Evolutionary conservation across 495 filamentous ascomycete species (phyloP), one percentile per base, ranked within the genome.

Genomic region (Tuber brumale): DNA sequence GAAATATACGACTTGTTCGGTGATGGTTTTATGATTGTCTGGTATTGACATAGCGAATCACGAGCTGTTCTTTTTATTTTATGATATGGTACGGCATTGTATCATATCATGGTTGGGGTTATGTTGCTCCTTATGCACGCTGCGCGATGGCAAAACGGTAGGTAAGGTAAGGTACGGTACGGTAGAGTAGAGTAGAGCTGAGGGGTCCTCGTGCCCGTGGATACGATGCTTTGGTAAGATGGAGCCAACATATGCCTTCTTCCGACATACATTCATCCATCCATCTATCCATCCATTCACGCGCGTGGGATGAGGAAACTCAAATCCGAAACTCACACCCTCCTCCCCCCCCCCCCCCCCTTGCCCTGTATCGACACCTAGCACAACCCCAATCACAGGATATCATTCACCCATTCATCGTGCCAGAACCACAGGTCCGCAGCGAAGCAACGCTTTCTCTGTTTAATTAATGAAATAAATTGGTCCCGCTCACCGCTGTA

Each of bases 231-330:
- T 57, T n/a, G 48, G 48, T 57, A 12, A n/a, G 23, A n/a, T 57
- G 2, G 48, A 57, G 23, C 23, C 48, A 57, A 57, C 23, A 57
- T 51, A 51, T n/a, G 1, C 48, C 23, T 27, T 9, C 23, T 57
- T 7, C 10, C 48, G 9, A 8, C 46, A 0, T 39, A 8, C 21
- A 48, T 42, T 21, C 46, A 48, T 48, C 48, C 31, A 27, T 48
- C 75, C 48, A 69, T 75, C 74, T 46, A 71, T 79, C 74, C 70
- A 71, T 79, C 45, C 70, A 79, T 72, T 79, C 71, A 57, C 73
- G 75, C 76, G 77, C 72, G 69, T 71, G 21, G 75, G 78, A 79
- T 76, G 57, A 79, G 76, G 77, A 76, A 79, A 66, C 73, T 70
- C 66, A 70, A 42, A 39, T 69, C 72, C 61, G 72, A 74, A 9